Evolutionary conservation across 345 rosid genomes (phyloP), one percentile per base, ranked within the genome.

Genomic region (Hibiscus trionum): DNA sequence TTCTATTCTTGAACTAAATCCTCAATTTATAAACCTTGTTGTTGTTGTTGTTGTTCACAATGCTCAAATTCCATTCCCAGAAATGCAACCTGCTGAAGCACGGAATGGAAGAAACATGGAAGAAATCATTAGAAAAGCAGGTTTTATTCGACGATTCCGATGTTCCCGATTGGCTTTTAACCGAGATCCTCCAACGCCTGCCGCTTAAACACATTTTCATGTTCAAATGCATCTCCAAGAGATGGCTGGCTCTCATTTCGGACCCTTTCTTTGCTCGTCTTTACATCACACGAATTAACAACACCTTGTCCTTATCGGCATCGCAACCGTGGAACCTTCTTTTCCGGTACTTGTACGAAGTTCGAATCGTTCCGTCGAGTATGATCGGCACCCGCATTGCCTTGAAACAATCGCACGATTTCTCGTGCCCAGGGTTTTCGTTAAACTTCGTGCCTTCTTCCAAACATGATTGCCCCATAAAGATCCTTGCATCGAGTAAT

Each of bases 141-240:
- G 7, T 66, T 47, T 66, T 47, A 26, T 24, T 66, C 10, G 4
- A 66, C 24, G 70, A 66, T 17, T 47, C 24, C n/a, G 16, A 26
- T 49, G 37, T 66, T 66, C 57, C 70, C 52, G 70, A 66, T 47
- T 66, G 70, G 70, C 70, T 66, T 49, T 66, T 66, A 17, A 66
- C 24, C 21, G 39, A 66, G 24, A 26, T 66, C 39, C 70, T 66
- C 27, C 70, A 14, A 66, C 37, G 70, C 1, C 39, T 66, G 10
- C 70, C 70, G 0, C 12, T 66, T 15, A 66, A 66, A 26, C 57
- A 15, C 21, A 47, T 66, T 16, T 66, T 66, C 70, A 66, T 14
- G 70, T 47, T 14, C 58, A 66, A 66, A 66, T 66, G 57, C 70
- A 37, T 66, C 4, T 66, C 70, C 37, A 66, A 11, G 39, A 26